Evolutionary conservation across 495 filamentous ascomycete genomes (phyloP).

Genomic region (Podospora conica): DNA sequence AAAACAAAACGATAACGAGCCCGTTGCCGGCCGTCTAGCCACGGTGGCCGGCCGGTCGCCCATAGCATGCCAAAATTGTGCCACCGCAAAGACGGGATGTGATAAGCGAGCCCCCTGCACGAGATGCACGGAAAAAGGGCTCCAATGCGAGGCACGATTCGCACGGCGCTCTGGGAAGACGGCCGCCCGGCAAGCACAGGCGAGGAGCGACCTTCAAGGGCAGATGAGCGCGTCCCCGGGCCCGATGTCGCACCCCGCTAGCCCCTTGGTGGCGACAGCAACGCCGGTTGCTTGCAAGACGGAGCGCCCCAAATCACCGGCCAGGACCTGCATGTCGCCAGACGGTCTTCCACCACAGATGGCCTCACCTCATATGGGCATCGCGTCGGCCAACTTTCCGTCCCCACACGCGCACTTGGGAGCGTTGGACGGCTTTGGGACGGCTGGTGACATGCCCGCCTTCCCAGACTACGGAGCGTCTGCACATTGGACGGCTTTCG

Average conservation of each 20-base stretch:
- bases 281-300: constrained; percentile 17
- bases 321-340: constrained; percentile 24
- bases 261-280: constrained; percentile 34
- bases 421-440: constrained; percentile 30
- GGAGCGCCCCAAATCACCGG: constrained; percentile 20
- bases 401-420: constrained; percentile 31
- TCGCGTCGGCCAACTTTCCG: constrained; percentile 28
- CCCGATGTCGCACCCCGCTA: constrained; percentile 23
- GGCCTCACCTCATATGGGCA: constrained; percentile 17
- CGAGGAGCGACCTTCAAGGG: constrained; percentile 21
- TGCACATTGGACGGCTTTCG: background rate
- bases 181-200: constrained; percentile 34
- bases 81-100: constrained; percentile 60
- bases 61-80: constrained; percentile 55
- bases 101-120: constrained; percentile 60
- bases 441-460: constrained; percentile 19
- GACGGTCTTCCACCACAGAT: constrained; percentile 11
- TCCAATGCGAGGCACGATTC: constrained; percentile 49
- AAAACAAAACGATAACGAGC: constrained; percentile 36
- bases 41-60: constrained; percentile 35
- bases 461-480: background rate
- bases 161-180: constrained; percentile 52
- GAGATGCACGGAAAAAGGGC: constrained; percentile 51
- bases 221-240: constrained; percentile 14
- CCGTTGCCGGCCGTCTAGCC: constrained; percentile 32